A percentile compares a stretch with the other conserved stretches of the same genome.
Evolutionary conservation across 345 rosid genomes (phyloP).

Genomic region (Eutrema yunnanense): DNA sequence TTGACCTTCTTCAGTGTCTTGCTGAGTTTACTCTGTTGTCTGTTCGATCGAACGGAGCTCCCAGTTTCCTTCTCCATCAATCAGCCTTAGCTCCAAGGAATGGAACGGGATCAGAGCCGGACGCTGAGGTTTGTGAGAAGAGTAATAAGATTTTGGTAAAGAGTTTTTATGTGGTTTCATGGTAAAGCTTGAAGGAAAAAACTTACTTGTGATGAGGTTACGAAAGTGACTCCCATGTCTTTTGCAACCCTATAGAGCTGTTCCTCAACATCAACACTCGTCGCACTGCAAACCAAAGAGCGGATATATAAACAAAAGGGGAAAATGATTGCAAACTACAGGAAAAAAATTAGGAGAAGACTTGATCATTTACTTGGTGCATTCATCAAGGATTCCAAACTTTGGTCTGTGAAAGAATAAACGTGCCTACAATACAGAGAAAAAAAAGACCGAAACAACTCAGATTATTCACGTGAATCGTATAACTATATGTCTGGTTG

Average conservation of each 20-base stretch:
- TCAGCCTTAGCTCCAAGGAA: conserved; percentile 66
- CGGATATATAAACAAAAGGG: background rate
- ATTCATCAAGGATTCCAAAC: conserved; percentile 94
- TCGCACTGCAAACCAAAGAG: conserved; percentile 54
- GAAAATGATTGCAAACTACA: background rate
- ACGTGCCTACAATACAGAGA: conserved; percentile 54
- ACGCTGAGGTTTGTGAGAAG: conserved; percentile 43
- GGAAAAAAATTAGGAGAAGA: background rate
- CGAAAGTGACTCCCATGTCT: conserved; percentile 79
- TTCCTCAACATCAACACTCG: conserved; percentile 95
- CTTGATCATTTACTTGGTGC: conserved; percentile 72
- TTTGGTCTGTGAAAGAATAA: conserved; percentile 89
- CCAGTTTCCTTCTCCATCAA: conserved; percentile 98
- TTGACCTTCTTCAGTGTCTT: background rate
- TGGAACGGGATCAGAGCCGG: conserved; percentile 95
- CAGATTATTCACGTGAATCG: background rate
- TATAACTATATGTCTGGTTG: background rate
- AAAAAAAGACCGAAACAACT: background rate
- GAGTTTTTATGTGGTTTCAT: background rate
- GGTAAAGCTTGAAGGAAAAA: background rate
- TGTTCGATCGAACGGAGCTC: conserved; percentile 67
- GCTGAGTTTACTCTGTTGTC: conserved; percentile 15
- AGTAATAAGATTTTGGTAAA: background rate
- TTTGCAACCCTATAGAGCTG: conserved; percentile 82
- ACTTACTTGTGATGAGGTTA: conserved; percentile 91